phyloP scores from a whole-genome alignment of 2,329 filamentous ascomycete species.

The Penicillium janthinellum region DNA sequence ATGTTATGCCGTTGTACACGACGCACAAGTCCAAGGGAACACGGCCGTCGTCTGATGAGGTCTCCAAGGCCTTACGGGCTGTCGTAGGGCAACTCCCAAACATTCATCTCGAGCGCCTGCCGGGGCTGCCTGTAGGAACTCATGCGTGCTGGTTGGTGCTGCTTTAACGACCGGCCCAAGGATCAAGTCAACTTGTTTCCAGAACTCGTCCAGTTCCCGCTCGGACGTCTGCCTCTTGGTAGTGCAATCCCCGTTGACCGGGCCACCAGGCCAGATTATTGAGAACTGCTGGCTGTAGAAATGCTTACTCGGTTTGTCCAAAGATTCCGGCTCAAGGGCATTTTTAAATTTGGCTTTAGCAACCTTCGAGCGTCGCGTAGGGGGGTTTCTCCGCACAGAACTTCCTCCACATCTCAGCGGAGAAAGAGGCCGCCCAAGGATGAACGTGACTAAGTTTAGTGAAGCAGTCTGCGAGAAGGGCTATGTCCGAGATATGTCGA shows the following conservation, averaged over 20 bases:
- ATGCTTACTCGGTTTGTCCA: background rate
- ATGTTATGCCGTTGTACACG: too few species aligned
- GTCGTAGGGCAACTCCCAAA: too few species aligned
- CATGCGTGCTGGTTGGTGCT: background rate
- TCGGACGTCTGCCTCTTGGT: background rate
- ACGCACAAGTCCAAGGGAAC: too few species aligned
- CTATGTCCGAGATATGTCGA: background rate
- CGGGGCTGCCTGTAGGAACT: background rate
- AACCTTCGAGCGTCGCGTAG: background rate
- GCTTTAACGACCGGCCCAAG: background rate
- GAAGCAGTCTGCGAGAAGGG: background rate
- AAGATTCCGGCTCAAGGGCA: background rate
- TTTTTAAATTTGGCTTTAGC: background rate
- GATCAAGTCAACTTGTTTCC: background rate
- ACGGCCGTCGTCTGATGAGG: too few species aligned
- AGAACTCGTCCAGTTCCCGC: background rate
- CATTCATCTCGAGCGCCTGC: background rate
- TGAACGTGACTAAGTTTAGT: background rate
- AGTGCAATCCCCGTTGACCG: background rate
- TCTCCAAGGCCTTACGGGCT: too few species aligned
- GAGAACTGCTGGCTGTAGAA: background rate
- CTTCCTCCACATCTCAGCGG: background rate
- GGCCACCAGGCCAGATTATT: background rate
- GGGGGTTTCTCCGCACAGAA: background rate
- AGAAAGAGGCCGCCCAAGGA: background rate